These are phyloP conservation scores for Rubia tinctorum DNA, from an alignment of 305 asterid species.

Conservation along the genomic window DNA sequence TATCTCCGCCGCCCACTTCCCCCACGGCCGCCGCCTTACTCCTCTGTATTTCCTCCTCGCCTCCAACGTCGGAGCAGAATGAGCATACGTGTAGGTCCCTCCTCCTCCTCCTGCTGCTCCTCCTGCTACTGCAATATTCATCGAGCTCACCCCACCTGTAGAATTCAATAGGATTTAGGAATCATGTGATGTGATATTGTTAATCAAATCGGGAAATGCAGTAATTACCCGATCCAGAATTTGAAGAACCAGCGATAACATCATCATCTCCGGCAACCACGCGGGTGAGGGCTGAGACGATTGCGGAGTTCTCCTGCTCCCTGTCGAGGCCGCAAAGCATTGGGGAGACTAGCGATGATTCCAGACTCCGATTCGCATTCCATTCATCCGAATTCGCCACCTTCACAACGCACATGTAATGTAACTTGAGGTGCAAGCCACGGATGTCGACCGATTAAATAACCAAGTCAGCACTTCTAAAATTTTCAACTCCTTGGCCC, in stretches of 20 bases:
- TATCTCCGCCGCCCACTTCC: conserved; percentile 84
- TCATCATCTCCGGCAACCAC: conserved; percentile 60
- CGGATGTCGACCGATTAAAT: too few species aligned
- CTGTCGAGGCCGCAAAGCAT: too few species aligned
- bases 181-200: too few species aligned
- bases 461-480: background rate
- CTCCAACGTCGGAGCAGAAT: conserved; percentile 32
- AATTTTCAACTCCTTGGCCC: background rate
- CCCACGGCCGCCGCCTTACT: conserved; percentile 81
- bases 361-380: too few species aligned
- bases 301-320: conserved; percentile 66
- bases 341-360: too few species aligned
- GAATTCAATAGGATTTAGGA: too few species aligned
- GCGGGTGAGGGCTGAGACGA: conserved; percentile 73
- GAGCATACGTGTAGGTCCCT: conserved; percentile 28
- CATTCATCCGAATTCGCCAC: conserved; percentile 2
- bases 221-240: conserved; percentile 33
- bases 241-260: too few species aligned
- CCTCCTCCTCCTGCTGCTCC: too few species aligned
- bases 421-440: background rate
- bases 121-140: conserved; percentile 28
- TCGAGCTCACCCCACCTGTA: conserved; percentile 19
- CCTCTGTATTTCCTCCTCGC: conserved; percentile 56
- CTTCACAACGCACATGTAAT: too few species aligned
- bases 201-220: too few species aligned